Evolutionary conservation across 345 rosid species (phyloP), one percentile per base, ranked within the genome.

Genomic region (Firmiana major): DNA sequence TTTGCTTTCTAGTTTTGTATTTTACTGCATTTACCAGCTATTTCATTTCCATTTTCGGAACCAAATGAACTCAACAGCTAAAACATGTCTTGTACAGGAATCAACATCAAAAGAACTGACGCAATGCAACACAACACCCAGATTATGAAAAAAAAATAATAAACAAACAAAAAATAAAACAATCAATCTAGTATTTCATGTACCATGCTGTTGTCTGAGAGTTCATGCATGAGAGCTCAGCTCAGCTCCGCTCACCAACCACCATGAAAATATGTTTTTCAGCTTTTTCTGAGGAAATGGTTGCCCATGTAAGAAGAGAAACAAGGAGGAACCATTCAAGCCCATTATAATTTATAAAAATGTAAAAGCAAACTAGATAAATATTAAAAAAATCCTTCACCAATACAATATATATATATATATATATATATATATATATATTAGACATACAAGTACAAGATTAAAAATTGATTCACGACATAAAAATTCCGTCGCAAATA

Each of bases 31-130:
- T 68, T 76, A 21, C 40, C 70, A 38, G 55, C 26, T 76, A 76
- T 48, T 71, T 63, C 69, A 55, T 79, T 79, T 49, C 71, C 79
- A 76, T 63, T 34, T 51, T 64, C 45, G 42, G 63, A 49, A 45
- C 54, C 24, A 63, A 12, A 49, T 36, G 1, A 78, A 34, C 67
- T 64, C 67, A 74, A 46, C 60, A 66, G 38, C 58, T 42, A 16
- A 51, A 40, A 36, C 48, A 57, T 55, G 36, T 55, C 64, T 42
- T 36, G 75, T 21, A 36, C 21, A 75, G 45, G 73, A 75, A 53
- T 43, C 45, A 46, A 11, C 13, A 36, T 58, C 70, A 68, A 3
- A 45, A 45, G 21, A 46, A 74, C 43, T 22, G 63, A 40, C 26
- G 28, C 36, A 31, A 31, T 9, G 26, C 21, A 31, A 31, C 34